A percentile compares a stretch with the other conserved stretches of the same genome.
Conservation (phyloP, 2,329 filamentous ascomycete genomes). For the Fusarium sp. region DNA sequence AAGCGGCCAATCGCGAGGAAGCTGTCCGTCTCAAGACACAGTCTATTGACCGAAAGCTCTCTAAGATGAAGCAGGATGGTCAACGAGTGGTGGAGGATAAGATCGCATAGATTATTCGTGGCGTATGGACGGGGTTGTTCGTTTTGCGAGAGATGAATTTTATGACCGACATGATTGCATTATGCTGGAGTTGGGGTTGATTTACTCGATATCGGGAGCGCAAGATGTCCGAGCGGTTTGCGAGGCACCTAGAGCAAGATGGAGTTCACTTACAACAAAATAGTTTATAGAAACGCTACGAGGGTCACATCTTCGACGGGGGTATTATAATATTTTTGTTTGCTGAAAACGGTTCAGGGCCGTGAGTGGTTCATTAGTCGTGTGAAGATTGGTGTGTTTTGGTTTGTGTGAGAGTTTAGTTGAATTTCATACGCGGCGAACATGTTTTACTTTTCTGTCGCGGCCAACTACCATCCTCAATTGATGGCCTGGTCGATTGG, state of each 20-base stretch:
- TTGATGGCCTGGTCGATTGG: slow-evolving; percentile 65
- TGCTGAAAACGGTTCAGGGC: slow-evolving; percentile 36
- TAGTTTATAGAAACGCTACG: slow-evolving; percentile 29
- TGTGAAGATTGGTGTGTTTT: slow-evolving; percentile 14
- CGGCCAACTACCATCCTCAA: slow-evolving; percentile 72
- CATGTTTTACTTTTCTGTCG: slow-evolving; percentile 71
- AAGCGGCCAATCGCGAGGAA: slow-evolving; percentile 68
- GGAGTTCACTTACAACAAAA: slow-evolving; percentile 28
- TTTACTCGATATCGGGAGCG: slow-evolving; percentile 38
- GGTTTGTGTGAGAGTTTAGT: slow-evolving; percentile 9
- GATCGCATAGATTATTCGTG: slow-evolving; percentile 25
- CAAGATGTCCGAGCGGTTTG: slow-evolving; percentile 33
- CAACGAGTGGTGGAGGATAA: slow-evolving; percentile 66
- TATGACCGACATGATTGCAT: slow-evolving; percentile 49
- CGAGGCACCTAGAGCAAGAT: slow-evolving; percentile 25
- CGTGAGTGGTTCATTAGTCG: slow-evolving; percentile 39
- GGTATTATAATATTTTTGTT: slow-evolving; percentile 10
- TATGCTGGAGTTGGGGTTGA: slow-evolving; percentile 43
- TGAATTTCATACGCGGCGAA: slow-evolving; percentile 59
- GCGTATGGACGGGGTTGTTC: neutral
- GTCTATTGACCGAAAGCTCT: slow-evolving; percentile 67
- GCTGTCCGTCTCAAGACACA: slow-evolving; percentile 66
- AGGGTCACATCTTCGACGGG: slow-evolving; percentile 28
- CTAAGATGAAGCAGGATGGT: slow-evolving; percentile 68
- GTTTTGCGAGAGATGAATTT: slow-evolving; percentile 25